phyloP scores from a whole-genome alignment of 2,329 filamentous ascomycete genomes.

The Alternaria gansuensis region DNA sequence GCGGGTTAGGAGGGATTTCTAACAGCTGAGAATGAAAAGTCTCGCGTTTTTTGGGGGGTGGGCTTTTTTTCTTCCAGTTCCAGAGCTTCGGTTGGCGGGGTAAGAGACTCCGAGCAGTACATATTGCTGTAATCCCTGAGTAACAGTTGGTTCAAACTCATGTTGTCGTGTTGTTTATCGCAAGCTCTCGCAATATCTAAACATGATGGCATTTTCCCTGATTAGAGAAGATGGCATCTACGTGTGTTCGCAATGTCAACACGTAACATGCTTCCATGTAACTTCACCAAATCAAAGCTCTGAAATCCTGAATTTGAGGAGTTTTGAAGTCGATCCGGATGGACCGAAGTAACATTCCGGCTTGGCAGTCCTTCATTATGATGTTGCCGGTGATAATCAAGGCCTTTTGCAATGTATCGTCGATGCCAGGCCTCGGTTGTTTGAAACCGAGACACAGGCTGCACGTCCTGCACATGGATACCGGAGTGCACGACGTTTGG shows the following conservation, averaged over 20 bases:
- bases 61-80: not conserved
- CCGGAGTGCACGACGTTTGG: constrained; percentile 10
- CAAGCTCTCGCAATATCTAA: not conserved
- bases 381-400: constrained; percentile 1
- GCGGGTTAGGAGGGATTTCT: not conserved
- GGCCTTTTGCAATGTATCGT: constrained; percentile 10
- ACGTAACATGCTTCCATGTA: not conserved
- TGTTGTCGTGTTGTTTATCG: not conserved
- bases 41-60: not conserved
- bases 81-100: constrained; percentile 12
- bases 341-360: not conserved
- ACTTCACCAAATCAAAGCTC: not conserved
- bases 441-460: constrained; percentile 6
- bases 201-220: not conserved
- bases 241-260: not conserved
- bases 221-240: not conserved
- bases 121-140: not conserved
- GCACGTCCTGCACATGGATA: constrained; percentile 17
- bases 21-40: not conserved
- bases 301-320: not conserved
- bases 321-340: not conserved
- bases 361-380: not conserved
- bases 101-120: constrained; percentile 12
- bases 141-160: not conserved
- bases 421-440: constrained; percentile 9